These are phyloP conservation scores for Gossypium raimondii DNA, from an alignment of 345 rosid genomes.

Conservation along the genomic window DNA sequence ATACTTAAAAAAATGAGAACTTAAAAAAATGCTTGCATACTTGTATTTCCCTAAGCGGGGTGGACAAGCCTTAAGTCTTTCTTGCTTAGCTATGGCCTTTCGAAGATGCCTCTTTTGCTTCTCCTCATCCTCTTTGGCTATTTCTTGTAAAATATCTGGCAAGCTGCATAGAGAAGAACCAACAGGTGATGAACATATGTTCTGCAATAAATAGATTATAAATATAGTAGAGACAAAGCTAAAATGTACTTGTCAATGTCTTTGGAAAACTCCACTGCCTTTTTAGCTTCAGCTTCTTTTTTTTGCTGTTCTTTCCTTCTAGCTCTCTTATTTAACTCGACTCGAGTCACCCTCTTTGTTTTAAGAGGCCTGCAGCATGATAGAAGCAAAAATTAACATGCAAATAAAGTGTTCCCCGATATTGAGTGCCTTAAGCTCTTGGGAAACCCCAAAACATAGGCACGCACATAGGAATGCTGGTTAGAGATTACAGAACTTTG, in stretches of 20 bases:
- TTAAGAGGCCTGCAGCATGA: slow-evolving; percentile 41
- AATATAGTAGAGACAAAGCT: neutral
- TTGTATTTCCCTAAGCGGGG: slow-evolving; percentile 94
- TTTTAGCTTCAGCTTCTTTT: slow-evolving; percentile 52
- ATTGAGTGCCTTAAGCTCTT: neutral
- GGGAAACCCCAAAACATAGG: neutral
- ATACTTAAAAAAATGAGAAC: neutral
- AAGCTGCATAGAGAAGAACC: slow-evolving; percentile 38
- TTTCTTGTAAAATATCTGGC: slow-evolving; percentile 67
- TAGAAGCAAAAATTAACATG: slow-evolving; percentile 8
- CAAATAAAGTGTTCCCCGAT: neutral
- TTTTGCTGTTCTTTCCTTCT: slow-evolving; percentile 51
- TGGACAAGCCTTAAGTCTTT: slow-evolving; percentile 67
- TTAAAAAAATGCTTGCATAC: slow-evolving; percentile 32
- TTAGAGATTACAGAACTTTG: neutral
- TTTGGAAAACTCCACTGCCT: slow-evolving; percentile 40
- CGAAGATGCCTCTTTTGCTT: slow-evolving; percentile 57
- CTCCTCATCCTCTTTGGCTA: slow-evolving; percentile 75
- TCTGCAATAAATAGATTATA: neutral
- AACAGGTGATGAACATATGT: slow-evolving; percentile 15
- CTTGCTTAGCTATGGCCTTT: slow-evolving; percentile 56
- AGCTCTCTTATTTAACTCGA: slow-evolving; percentile 66
- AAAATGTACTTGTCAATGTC: slow-evolving; percentile 62
- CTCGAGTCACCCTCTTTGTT: slow-evolving; percentile 63
- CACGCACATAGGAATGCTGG: neutral